These are phyloP conservation scores for Pseudopediastrum boryanum DNA, from an alignment of 139 green algal genomes.

Conservation along the genomic window DNA sequence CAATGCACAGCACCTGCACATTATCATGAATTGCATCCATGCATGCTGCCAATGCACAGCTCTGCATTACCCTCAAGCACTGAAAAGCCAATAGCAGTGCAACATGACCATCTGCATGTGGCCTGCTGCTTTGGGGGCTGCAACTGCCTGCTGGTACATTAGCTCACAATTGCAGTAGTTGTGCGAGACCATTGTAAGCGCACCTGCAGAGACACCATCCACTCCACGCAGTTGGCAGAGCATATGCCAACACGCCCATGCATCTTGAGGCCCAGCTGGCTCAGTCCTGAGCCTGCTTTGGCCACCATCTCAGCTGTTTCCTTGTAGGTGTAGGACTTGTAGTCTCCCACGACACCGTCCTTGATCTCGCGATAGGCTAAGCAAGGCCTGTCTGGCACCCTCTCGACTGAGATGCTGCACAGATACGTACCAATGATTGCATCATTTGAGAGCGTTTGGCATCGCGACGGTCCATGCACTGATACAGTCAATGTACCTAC, in stretches of 20 bases:
- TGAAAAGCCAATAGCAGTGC: neutral
- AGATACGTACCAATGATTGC: neutral
- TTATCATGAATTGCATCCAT: neutral
- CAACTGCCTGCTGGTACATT: neutral
- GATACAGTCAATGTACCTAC: neutral
- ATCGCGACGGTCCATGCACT: neutral
- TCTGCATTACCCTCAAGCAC: neutral
- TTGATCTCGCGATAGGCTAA: conserved; percentile 22
- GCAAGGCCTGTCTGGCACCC: conserved; percentile 15
- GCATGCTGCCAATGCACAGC: neutral
- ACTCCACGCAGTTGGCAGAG: conserved; percentile 63
- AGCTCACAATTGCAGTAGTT: too few relatives aligned
- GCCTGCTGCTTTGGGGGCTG: neutral
- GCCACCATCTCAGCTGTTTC: conserved; percentile 14
- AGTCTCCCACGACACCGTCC: conserved; percentile 36
- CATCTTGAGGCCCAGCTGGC: conserved; percentile 21
- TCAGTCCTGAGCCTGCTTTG: neutral
- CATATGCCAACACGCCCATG: conserved; percentile 48
- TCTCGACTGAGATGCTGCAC: conserved; percentile 21
- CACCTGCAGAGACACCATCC: conserved; percentile 71
- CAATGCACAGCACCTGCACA: neutral
- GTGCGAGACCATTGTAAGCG: neutral
- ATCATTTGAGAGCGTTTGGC: neutral
- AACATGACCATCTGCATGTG: neutral
- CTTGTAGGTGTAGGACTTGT: conserved; percentile 34